Evolutionary conservation across 768 basidiomycete species (phyloP).

Genomic region (Obba rivulosa): DNA sequence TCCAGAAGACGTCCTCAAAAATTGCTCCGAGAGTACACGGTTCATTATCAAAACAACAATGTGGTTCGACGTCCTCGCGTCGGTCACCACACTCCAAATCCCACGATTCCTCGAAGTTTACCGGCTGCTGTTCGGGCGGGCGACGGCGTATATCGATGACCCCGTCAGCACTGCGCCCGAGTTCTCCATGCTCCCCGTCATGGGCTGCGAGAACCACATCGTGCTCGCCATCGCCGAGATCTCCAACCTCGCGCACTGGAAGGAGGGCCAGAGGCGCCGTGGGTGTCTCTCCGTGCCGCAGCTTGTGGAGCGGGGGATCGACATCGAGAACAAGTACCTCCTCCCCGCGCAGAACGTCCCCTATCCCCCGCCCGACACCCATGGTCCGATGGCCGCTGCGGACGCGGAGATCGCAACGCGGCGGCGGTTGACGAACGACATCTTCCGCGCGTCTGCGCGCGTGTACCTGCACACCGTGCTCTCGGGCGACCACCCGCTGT

Average conservation of each 20-base stretch:
- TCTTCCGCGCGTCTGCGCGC: constrained; percentile 68
- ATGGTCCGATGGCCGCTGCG: constrained; percentile 3
- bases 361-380: constrained; percentile 1
- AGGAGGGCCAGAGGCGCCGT: constrained; percentile 32
- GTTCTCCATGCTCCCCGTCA: constrained; percentile 73
- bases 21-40: constrained; percentile 44
- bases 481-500: constrained; percentile 64
- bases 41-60: constrained; percentile 82
- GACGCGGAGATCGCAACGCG: constrained; percentile 24
- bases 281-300: constrained; percentile 55
- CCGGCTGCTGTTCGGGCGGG: constrained; percentile 48
- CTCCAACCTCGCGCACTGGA: constrained; percentile 62
- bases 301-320: constrained; percentile 48
- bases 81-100: constrained; percentile 55
- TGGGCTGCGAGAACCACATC: constrained; percentile 80
- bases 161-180: constrained; percentile 25
- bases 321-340: constrained; percentile 44
- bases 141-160: constrained; percentile 34
- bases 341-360: constrained; percentile 24
- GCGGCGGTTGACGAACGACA: constrained; percentile 34
- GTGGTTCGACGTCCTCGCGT: constrained; percentile 84
- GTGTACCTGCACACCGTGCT: constrained; percentile 76
- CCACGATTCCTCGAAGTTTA: constrained; percentile 58
- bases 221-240: constrained; percentile 78
- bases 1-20: constrained; percentile 39